Base-by-base conservation (phyloP, 129 eudicot species). In the Tagetes patula region DNA sequence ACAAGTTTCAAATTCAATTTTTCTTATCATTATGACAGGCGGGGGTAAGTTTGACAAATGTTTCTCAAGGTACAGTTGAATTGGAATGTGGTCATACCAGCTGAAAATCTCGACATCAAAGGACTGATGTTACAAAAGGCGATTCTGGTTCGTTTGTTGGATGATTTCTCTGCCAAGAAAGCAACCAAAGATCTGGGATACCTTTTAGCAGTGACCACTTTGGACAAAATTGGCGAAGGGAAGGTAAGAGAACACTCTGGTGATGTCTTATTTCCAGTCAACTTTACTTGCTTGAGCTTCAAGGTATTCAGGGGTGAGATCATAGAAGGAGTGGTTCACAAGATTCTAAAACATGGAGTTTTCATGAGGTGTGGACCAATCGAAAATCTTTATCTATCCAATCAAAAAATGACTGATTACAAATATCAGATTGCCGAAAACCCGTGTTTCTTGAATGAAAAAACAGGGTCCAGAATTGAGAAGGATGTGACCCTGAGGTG, bases 31-130 rank as follows among this genome's bases (percentile, higher is more conserved):
- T 52, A 41, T 70, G 42, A 50, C 60, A 81, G 86, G 77, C 14
- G 33, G 69, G 27, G 45, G 5, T 42, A 66, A 45, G 61, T 11
- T 45, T 50, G n/a, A 45, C 78, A 74, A 60, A 91, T 88, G 95
- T 88, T 86, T 79, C 84, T 91, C n/a, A 88, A 91, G 78, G 83
- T 80, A 45, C 84, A 85, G 40, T 50, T 91, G 65, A 81, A 83
- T n/a, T 91, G 97, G 96, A 91, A 91, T 52, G 97, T 91, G 41
- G 80, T 91, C 31, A 80, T 91, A 55, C 96, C 96, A 1, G 90
- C 96, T 8, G 92, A 86, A 45, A 80, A 65, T 63, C 83, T 86
- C 20, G 88, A 91, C 74, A 75, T 71, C 56, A 79, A 84, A 72
- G 97, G 97, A 3, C 61, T 91, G 68, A 79, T 89, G 82, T 81